Base-by-base conservation (phyloP, 2,329 filamentous ascomycete genomes). In the Helotiales sp. region DNA sequence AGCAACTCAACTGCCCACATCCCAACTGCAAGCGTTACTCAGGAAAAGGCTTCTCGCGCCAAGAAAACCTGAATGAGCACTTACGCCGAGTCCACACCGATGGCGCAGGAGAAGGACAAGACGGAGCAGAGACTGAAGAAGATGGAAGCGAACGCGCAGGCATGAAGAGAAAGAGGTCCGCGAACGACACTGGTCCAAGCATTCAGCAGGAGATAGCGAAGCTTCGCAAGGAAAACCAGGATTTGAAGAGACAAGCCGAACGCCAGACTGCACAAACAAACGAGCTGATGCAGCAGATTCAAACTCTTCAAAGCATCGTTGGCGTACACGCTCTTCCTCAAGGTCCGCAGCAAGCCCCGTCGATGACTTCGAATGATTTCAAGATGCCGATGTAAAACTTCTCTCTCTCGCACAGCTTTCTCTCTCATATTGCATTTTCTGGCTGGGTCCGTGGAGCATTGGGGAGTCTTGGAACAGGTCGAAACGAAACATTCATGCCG, bases 51-150 rank as follows among this genome's bases (percentile, higher is more conserved):
- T 98, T 98, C 73, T 96, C 93, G 8, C 86, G 93, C 50, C 90
- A 93, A 69, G 93, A 98, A 75, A 98, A 98, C 68, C 80, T 97
- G 3, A 92, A 93, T 70, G 93, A 98, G 75, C 93, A 98, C 74
- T 78, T 97, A 17, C 89, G 93, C 19, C 87, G 93, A 25, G 90
- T 96, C n/a, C 93, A 98, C 71, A 88, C 80, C 48, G 76, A 77
- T 38, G 74, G 70, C n/a, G 27, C 15, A 27, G 70, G 75, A 69
- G 72, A 55, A 64, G 60, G 49, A 44, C 55, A 65, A 38, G 62
- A 65, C 10, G 70, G 68, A n/a, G 77, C 77, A 50, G 79, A 81
- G n/a, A 69, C 66, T 1, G 69, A 68, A 60, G 65, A 67, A 40
- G 71, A 67, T 61, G 63, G 44, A 81, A 83, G 73, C 58, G 70